A percentile compares a stretch with the other conserved stretches of the same genome.
phyloP scores from a whole-genome alignment of 2,329 filamentous ascomycete species.

The Microsporum ferrugineum region DNA sequence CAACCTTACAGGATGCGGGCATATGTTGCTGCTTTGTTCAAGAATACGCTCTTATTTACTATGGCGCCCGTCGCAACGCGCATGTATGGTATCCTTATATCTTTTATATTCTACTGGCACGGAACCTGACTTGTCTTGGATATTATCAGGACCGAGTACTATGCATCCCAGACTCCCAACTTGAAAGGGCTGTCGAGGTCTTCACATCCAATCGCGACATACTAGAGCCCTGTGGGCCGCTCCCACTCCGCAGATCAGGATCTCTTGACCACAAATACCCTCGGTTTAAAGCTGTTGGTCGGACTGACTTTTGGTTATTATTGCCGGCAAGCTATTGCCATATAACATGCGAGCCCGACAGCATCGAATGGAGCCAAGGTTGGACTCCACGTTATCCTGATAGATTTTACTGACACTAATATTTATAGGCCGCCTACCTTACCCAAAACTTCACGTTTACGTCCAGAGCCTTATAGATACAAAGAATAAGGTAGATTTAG shows the following conservation, averaged over 20 bases:
- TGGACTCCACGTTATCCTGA: not conserved
- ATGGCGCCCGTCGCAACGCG: constrained; percentile 8
- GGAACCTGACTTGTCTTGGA: not conserved
- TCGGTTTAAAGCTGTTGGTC: constrained; percentile 6
- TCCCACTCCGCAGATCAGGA: not conserved
- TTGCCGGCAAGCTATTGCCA: constrained; percentile 14
- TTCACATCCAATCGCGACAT: not conserved
- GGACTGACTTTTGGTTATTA: constrained; percentile 12
- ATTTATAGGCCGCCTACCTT: constrained; percentile 14
- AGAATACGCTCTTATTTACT: constrained; percentile 13
- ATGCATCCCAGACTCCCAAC: not conserved
- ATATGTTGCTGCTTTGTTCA: constrained; percentile 12
- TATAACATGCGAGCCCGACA: constrained; percentile 10
- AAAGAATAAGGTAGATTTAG: constrained; percentile 10
- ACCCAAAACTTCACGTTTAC: constrained; percentile 14
- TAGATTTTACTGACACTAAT: constrained; percentile 8
- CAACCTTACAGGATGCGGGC: constrained; percentile 1
- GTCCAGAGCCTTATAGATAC: constrained; percentile 19
- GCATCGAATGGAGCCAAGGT: constrained; percentile 15
- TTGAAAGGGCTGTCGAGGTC: not conserved
- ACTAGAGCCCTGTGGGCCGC: not conserved
- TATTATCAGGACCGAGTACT: not conserved
- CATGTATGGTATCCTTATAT: constrained; percentile 8
- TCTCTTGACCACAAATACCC: not conserved
- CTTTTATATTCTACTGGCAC: not conserved